phyloP scores from a whole-genome alignment of 352 stramenopile genomes.

The Phytophthora pseudosyringae region DNA sequence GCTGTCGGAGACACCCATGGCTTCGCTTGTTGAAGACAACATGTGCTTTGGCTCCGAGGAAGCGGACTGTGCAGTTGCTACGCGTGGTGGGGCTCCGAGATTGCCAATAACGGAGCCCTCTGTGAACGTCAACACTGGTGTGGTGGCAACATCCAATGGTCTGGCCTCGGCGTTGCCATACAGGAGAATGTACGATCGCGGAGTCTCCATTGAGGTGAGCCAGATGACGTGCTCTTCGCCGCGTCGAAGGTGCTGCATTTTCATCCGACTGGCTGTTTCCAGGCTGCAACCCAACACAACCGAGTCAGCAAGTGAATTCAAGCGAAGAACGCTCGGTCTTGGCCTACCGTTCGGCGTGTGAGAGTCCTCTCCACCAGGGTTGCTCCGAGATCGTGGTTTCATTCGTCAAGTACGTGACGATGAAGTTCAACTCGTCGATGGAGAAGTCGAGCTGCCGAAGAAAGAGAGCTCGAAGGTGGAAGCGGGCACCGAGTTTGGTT shows the following conservation, averaged over 20 bases:
- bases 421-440: constrained; percentile 48
- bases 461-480: constrained; percentile 52
- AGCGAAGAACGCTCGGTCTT: not conserved
- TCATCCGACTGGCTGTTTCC: constrained; percentile 46
- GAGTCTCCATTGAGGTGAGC: constrained; percentile 46
- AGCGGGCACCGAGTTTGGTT: constrained; percentile 49
- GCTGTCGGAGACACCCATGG: constrained; percentile 12
- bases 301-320: not conserved
- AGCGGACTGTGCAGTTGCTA: not conserved
- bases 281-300: constrained; percentile 21
- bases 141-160: constrained; percentile 34
- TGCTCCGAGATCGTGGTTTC: constrained; percentile 51
- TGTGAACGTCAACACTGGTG: constrained; percentile 40
- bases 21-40: constrained; percentile 9
- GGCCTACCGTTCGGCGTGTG: constrained; percentile 40
- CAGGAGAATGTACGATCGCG: constrained; percentile 46
- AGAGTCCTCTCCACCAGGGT: constrained; percentile 47
- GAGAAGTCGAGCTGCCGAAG: constrained; percentile 49
- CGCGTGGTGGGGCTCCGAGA: constrained; percentile 23
- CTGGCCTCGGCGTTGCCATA: constrained; percentile 51
- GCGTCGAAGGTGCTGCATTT: constrained; percentile 44
- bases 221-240: constrained; percentile 47
- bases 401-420: constrained; percentile 50
- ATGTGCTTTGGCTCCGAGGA: not conserved
- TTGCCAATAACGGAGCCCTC: constrained; percentile 53